A percentile compares a stretch with the other conserved stretches of the same genome.
Evolutionary conservation across 2,329 filamentous ascomycete genomes (phyloP).

Genomic region (Biscogniauxia mediterranea): DNA sequence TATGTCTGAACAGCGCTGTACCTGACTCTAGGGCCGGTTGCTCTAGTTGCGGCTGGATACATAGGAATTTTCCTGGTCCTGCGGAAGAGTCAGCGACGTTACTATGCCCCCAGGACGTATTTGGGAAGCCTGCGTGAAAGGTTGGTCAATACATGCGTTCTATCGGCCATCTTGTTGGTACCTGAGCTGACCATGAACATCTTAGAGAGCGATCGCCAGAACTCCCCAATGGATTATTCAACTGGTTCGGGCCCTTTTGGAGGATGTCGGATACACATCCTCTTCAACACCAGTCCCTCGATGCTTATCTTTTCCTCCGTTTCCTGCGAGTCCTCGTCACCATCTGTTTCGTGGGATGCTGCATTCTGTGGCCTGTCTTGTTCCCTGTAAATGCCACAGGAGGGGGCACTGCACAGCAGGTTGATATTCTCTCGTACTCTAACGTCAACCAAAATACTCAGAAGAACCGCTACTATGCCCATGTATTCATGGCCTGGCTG

Average conservation of each 20-base stretch:
- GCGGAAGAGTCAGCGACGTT: conserved; percentile 44
- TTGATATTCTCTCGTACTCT: conserved; percentile 76
- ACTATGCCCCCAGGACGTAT: conserved; percentile 51
- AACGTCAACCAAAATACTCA: conserved; percentile 61
- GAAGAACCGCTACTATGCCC: conserved; percentile 73
- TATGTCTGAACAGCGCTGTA: conserved; percentile 36
- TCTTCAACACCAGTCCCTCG: conserved; percentile 86
- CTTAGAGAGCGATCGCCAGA: conserved; percentile 55
- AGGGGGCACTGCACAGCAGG: conserved; percentile 58
- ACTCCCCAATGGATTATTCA: conserved; percentile 59
- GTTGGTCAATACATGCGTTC: conserved; percentile 23
- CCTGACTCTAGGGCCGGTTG: conserved; percentile 41
- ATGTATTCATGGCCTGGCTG: conserved; percentile 75
- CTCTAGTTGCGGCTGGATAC: conserved; percentile 39
- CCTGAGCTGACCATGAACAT: conserved; percentile 12
- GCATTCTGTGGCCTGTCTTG: conserved; percentile 83
- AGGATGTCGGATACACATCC: conserved; percentile 72
- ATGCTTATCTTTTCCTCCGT: conserved; percentile 87
- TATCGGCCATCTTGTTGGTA: neutral
- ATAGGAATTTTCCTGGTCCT: conserved; percentile 45
- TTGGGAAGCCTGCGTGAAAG: conserved; percentile 44
- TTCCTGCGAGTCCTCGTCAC: conserved; percentile 75
- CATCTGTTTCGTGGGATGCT: conserved; percentile 79
- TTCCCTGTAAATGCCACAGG: conserved; percentile 87
- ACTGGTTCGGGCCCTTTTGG: conserved; percentile 68